Evolutionary conservation across 2,329 filamentous ascomycete genomes (phyloP), one percentile per base, ranked within the genome.

Genomic region (Aspergillus uvarum): DNA sequence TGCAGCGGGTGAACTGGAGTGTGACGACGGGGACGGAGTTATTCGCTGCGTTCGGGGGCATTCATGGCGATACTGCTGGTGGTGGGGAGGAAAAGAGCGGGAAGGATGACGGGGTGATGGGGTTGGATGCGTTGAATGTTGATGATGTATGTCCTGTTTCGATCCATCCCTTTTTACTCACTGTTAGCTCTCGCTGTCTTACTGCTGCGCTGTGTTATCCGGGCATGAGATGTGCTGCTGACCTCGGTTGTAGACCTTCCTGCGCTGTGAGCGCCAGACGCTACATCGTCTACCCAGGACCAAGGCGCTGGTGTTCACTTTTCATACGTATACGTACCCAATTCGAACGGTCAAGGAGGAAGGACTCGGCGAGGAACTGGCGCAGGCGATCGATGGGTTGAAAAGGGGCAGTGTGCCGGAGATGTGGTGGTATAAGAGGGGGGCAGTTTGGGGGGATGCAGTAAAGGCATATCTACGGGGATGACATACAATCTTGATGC

Each of bases 241-340:
- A 35, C 32, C 32, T 6, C 32, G n/a, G 44, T 19, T 22, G 47
- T 61, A 78, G 78, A 81, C 80, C 0, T 72, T 77, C 44, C 56
- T 89, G 22, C 76, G 86, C 4, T 83, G 79, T 63, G 86, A 89
- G 71, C 75, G 85, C 32, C 86, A 89, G 76, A 86, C 84, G 0
- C 70, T 89, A 35, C 85, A 87, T 74, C 79, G 86, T 1, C 70
- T 89, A 26, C 84, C 84, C 4, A 63, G 73, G 51, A 82, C 79
- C 0, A 76, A 77, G 55, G 85, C 84, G 7, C 53, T 88, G 21
- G 79, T 87, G 0, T 89, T 89, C 73, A 80, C 77, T 0, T 85
- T 88, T 70, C 86, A 87, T 72, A 88, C 86, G 16, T 88, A 87
- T 70, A 74, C 80, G 59, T 87, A 88, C 70, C 79, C 80, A 1